Percentiles rank a stretch among this genome's conserved stretches.
phyloP scores from a whole-genome alignment of 805 yeast genomes.

The Yarrowia divulgata region DNA sequence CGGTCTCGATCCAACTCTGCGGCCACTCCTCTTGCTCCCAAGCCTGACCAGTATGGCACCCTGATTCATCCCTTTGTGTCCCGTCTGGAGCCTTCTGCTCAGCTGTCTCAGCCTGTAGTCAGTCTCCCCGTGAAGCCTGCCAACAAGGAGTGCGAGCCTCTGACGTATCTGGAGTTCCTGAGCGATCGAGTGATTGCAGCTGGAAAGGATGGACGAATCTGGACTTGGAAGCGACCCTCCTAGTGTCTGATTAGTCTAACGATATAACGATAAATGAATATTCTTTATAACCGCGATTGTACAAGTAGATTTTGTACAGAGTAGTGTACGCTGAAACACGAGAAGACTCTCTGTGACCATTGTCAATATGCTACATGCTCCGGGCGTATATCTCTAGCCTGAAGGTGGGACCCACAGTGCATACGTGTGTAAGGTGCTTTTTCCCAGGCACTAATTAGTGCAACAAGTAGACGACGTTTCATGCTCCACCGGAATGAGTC shows the following conservation, averaged over 20 bases:
- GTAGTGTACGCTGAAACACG: no score
- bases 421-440: no score
- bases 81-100: constrained; percentile 42
- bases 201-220: constrained; percentile 50
- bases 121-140: constrained; percentile 44
- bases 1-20: constrained; percentile 33
- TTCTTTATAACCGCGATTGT: no score
- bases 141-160: constrained; percentile 46
- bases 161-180: constrained; percentile 47
- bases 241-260: background rate
- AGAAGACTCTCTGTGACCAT: no score
- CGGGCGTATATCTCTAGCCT: no score
- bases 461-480: no score
- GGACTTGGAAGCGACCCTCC: constrained; percentile 47
- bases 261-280: background rate
- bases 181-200: constrained; percentile 44
- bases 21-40: constrained; percentile 11
- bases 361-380: no score
- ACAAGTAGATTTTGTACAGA: no score
- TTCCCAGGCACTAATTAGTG: no score
- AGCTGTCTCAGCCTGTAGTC: constrained; percentile 47
- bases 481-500: no score
- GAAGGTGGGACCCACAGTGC: no score
- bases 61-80: constrained; percentile 47
- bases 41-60: constrained; percentile 13